Evolutionary conservation across 805 yeast genomes (phyloP).

Genomic region (Teunomyces gatunensis): DNA sequence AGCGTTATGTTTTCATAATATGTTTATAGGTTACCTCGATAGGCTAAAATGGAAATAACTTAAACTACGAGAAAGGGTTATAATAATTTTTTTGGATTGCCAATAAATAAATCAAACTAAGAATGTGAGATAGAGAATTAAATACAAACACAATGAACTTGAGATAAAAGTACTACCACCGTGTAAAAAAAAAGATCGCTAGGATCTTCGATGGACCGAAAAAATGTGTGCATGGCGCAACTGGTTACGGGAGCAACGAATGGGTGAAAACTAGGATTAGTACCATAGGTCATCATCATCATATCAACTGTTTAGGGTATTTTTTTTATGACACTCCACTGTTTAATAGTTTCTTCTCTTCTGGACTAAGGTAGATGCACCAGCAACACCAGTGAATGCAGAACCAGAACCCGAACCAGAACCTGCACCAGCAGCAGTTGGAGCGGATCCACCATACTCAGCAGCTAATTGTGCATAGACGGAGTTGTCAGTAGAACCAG

Average conservation of each 20-base stretch:
- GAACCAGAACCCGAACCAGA: conserved; percentile 1
- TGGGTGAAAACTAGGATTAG: not conserved
- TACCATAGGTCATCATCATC: not conserved
- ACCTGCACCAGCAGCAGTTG: conserved; percentile 1
- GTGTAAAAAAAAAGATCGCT: not conserved
- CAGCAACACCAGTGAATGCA: conserved; percentile 4
- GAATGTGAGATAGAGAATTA: conserved; percentile 2
- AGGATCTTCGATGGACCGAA: conserved; percentile 2
- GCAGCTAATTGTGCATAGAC: conserved; percentile 12
- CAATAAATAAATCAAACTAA: conserved; percentile 4
- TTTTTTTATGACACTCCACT: not conserved
- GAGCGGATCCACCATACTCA: conserved; percentile 8
- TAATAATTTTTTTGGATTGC: not conserved
- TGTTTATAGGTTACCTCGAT: not conserved
- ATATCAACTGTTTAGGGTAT: conserved; percentile 1
- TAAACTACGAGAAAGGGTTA: not conserved
- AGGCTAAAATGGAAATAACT: not conserved
- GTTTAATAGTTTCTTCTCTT: conserved; percentile 17
- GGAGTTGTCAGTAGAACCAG: conserved; percentile 4
- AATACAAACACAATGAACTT: not conserved
- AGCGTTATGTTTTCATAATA: not conserved
- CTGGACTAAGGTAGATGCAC: conserved; percentile 5
- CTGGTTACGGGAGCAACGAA: not conserved
- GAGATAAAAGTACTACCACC: not conserved
- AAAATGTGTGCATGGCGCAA: not conserved